These are phyloP conservation scores for Jatropha curcas DNA, from an alignment of 345 rosid species.

Conservation along the genomic window DNA sequence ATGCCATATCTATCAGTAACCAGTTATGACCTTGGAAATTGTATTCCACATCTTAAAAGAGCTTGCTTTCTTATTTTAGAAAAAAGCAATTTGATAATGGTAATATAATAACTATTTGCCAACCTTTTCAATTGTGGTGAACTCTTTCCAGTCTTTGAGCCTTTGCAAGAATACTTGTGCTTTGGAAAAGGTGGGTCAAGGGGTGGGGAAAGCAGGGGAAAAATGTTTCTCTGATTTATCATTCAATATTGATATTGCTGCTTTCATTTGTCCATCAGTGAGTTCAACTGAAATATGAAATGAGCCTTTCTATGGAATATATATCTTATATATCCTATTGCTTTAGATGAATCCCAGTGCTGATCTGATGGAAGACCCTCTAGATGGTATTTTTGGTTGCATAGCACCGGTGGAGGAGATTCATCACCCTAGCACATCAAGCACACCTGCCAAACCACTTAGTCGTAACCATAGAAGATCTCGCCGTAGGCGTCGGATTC, in stretches of 20 bases:
- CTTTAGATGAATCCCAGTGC: conserved; percentile 36
- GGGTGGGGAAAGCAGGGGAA: background rate
- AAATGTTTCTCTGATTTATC: background rate
- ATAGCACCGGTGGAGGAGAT: conserved; percentile 39
- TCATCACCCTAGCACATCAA: conserved; percentile 26
- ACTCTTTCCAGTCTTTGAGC: background rate
- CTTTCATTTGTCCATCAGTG: background rate
- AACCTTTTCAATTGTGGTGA: no score
- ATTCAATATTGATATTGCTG: no score
- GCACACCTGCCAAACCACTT: conserved; percentile 22
- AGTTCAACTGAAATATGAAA: background rate
- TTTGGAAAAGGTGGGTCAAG: no score
- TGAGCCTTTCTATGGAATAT: background rate
- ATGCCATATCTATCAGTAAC: no score
- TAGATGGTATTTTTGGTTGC: conserved; percentile 53
- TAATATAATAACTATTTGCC: no score
- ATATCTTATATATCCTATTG: conserved; percentile 15
- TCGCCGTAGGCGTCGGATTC: conserved; percentile 40
- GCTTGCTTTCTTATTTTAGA: no score
- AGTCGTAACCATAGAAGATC: conserved; percentile 42
- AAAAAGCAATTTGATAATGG: no score
- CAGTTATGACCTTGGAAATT: no score
- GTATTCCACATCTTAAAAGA: no score
- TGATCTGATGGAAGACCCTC: conserved; percentile 49
- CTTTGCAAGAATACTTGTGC: background rate